phyloP scores from a whole-genome alignment of 768 basidiomycete genomes.

The Obba rivulosa region DNA sequence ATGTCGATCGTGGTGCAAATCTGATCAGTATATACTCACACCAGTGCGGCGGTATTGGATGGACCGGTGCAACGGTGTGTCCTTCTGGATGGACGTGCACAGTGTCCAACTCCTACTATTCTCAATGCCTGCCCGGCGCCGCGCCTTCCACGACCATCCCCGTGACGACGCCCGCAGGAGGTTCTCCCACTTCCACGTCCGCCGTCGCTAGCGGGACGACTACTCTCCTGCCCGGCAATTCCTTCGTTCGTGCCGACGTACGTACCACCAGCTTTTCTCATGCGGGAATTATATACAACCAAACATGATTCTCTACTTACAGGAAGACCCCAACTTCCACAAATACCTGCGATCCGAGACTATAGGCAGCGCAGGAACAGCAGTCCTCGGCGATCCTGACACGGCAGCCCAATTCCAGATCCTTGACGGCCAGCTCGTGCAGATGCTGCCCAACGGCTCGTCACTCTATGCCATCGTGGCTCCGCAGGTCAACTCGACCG shows the following conservation, averaged over 20 bases:
- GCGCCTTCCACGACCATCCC: conserved; percentile 20
- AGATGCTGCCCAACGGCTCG: conserved; percentile 35
- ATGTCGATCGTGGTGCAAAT: not conserved
- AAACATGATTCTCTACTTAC: not conserved
- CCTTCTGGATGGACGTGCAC: conserved; percentile 42
- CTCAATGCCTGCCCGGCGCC: conserved; percentile 48
- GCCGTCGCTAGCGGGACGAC: conserved; percentile 24
- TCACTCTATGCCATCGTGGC: conserved; percentile 48
- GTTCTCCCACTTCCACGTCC: conserved; percentile 16
- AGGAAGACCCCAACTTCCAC: conserved; percentile 58
- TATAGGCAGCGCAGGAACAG: conserved; percentile 34
- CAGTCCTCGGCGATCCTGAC: conserved; percentile 46
- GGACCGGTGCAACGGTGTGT: conserved; percentile 47
- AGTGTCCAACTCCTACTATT: conserved; percentile 42
- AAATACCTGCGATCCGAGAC: conserved; percentile 53
- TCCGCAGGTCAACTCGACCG: conserved; percentile 37
- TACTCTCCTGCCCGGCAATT: conserved; percentile 44
- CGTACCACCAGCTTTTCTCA: conserved; percentile 13
- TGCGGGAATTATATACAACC: no score
- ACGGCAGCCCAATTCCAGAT: conserved; percentile 56
- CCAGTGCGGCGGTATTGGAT: conserved; percentile 50
- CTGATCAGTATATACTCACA: not conserved
- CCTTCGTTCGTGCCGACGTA: conserved; percentile 55
- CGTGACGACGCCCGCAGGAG: conserved; percentile 9
- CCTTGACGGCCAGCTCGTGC: conserved; percentile 49